Conservation (phyloP, 2,329 filamentous ascomycete genomes). For the Curvularia spicifera region DNA sequence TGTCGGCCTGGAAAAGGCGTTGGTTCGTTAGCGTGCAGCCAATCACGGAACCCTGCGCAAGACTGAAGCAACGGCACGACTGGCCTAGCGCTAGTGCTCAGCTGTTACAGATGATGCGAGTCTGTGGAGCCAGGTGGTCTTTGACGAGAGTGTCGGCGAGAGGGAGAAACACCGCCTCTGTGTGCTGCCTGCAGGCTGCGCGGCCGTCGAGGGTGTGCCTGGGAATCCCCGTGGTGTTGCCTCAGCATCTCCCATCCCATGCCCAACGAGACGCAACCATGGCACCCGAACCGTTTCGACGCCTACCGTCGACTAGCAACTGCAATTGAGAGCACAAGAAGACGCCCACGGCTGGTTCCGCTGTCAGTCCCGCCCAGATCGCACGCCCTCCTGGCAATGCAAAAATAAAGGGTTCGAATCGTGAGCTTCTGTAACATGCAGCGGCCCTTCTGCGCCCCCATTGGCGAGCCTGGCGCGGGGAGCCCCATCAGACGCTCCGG, state of each 20-base stretch:
- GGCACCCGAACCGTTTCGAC: neutral
- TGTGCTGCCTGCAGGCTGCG: no score
- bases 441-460: neutral
- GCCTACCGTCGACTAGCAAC: neutral
- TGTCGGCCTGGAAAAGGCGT: constrained; percentile 17
- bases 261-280: neutral
- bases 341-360: neutral
- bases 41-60: constrained; percentile 27
- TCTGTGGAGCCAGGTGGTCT: constrained; percentile 2
- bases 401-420: constrained; percentile 6
- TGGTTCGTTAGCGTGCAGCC: constrained; percentile 22
- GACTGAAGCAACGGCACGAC: constrained; percentile 27
- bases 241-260: constrained; percentile 2
- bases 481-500: constrained; percentile 13
- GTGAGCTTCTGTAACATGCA: constrained; percentile 17
- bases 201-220: neutral
- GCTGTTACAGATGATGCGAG: constrained; percentile 13
- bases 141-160: neutral
- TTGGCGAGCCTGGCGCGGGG: constrained; percentile 8
- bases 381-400: constrained; percentile 2
- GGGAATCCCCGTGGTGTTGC: constrained; percentile 5
- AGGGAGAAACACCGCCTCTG: neutral
- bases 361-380: constrained; percentile 3
- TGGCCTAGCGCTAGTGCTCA: constrained; percentile 18
- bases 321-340: neutral